phyloP scores from a whole-genome alignment of 176 grass and related monocot species.

The Oryza longistaminata region DNA sequence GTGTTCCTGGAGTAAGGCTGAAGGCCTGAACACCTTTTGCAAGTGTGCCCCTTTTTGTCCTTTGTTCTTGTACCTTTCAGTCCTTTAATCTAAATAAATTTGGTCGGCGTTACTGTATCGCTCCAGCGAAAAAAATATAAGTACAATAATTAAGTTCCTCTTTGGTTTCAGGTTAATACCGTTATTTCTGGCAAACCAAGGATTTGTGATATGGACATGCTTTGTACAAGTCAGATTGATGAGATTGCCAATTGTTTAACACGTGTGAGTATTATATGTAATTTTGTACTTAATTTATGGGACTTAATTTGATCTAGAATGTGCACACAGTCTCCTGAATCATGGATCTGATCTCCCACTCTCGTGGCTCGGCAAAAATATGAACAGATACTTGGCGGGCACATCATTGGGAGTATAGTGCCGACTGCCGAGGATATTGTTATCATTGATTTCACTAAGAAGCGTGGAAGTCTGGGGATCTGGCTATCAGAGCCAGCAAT shows the following conservation, averaged over 20 bases:
- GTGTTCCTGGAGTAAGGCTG: too few species aligned
- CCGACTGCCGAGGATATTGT: background rate
- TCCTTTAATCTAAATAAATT: too few species aligned
- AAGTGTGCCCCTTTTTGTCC: too few species aligned
- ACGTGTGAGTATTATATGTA: too few species aligned
- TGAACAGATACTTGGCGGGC: background rate
- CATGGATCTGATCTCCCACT: background rate
- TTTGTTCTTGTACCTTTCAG: too few species aligned
- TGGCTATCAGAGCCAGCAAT: constrained; percentile 49
- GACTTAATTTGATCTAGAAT: background rate
- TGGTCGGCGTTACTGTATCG: too few species aligned
- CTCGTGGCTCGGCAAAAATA: background rate
- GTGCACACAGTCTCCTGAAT: background rate
- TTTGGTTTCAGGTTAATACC: too few species aligned
- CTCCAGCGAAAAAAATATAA: too few species aligned
- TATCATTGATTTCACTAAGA: constrained; percentile 41
- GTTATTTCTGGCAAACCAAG: background rate
- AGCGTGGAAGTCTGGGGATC: constrained; percentile 34
- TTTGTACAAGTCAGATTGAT: background rate
- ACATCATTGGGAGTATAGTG: background rate
- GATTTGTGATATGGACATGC: background rate
- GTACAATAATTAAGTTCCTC: too few species aligned
- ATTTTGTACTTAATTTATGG: background rate
- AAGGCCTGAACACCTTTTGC: too few species aligned
- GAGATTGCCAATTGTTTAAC: background rate